Evolutionary conservation across 2,329 filamentous ascomycete genomes (phyloP).

Genomic region (Neonectria magnoliae): DNA sequence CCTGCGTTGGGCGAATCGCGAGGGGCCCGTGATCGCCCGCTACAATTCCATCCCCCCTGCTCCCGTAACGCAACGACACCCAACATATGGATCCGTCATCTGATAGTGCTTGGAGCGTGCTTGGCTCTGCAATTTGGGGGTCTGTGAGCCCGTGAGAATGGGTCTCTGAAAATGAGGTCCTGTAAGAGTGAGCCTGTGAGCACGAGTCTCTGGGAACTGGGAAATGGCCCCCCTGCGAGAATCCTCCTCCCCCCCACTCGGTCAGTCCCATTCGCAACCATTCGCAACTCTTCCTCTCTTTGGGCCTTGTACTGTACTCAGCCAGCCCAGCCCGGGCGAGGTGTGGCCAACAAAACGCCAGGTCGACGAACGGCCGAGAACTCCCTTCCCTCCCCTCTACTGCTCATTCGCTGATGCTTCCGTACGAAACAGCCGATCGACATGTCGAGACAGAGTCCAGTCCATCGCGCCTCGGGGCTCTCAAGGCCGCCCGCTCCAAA

Average conservation of each 20-base stretch:
- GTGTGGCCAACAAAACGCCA: constrained; percentile 4
- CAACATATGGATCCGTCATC: neutral
- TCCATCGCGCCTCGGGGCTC: constrained; percentile 6
- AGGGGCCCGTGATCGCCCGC: constrained; percentile 33
- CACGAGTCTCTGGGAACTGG: neutral
- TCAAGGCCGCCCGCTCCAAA: neutral
- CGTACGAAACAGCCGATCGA: neutral
- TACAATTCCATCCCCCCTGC: constrained; percentile 34
- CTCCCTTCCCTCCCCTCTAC: neutral
- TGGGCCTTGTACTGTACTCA: neutral
- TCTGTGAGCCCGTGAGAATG: constrained; percentile 7
- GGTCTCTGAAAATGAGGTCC: neutral
- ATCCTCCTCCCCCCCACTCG: neutral
- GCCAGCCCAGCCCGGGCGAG: neutral
- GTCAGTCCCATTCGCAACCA: constrained; percentile 4
- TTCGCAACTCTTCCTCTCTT: neutral
- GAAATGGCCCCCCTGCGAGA: neutral
- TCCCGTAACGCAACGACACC: neutral
- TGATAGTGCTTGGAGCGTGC: neutral
- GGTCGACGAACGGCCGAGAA: constrained; percentile 11
- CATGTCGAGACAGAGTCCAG: neutral
- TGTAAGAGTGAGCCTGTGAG: constrained; percentile 5
- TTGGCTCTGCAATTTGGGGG: neutral
- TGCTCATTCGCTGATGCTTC: too few species aligned
- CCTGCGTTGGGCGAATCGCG: constrained; percentile 21